Percentiles rank a stretch among this genome's conserved stretches.
phyloP scores from a whole-genome alignment of 2,329 filamentous ascomycete species.

The Xylaria sp. region DNA sequence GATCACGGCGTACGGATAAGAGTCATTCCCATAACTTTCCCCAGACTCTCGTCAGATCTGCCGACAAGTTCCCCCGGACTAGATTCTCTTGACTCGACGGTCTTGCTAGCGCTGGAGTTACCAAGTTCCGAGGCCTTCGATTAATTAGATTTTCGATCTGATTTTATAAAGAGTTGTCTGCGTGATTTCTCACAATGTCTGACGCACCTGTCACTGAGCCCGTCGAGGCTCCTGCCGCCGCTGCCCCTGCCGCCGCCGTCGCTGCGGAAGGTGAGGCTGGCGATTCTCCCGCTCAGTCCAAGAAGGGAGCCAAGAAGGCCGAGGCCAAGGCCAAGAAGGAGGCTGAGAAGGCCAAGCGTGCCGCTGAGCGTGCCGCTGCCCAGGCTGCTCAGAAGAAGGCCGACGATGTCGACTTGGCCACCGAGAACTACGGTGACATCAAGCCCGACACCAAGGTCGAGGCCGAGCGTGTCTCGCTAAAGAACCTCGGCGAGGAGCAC shows the following conservation, averaged over 20 bases:
- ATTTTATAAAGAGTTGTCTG: neutral
- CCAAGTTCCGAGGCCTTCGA: neutral
- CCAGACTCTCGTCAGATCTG: neutral
- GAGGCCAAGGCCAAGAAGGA: slow-evolving; percentile 85
- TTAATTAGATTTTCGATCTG: neutral
- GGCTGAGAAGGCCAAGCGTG: slow-evolving; percentile 67
- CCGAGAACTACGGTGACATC: slow-evolving; percentile 74
- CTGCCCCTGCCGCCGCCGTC: slow-evolving; percentile 24
- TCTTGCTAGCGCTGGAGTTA: neutral
- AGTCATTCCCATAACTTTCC: slow-evolving; percentile 1
- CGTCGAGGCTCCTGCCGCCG: slow-evolving; percentile 23
- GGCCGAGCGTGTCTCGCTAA: slow-evolving; percentile 54
- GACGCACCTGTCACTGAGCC: slow-evolving; percentile 30
- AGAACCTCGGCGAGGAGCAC: slow-evolving; percentile 57
- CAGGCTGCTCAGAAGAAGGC: slow-evolving; percentile 63
- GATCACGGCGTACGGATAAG: slow-evolving; percentile 17
- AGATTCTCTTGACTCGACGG: neutral
- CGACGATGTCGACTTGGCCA: slow-evolving; percentile 60
- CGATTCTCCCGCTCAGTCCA: slow-evolving; percentile 43
- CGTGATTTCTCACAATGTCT: slow-evolving; percentile 26
- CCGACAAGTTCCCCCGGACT: neutral
- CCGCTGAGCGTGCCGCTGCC: slow-evolving; percentile 69
- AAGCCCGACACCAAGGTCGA: slow-evolving; percentile 54
- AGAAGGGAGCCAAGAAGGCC: slow-evolving; percentile 80
- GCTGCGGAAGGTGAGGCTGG: slow-evolving; percentile 27